Base-by-base conservation (phyloP, 129 eudicot species). In the Gnaphalium uliginosum region DNA sequence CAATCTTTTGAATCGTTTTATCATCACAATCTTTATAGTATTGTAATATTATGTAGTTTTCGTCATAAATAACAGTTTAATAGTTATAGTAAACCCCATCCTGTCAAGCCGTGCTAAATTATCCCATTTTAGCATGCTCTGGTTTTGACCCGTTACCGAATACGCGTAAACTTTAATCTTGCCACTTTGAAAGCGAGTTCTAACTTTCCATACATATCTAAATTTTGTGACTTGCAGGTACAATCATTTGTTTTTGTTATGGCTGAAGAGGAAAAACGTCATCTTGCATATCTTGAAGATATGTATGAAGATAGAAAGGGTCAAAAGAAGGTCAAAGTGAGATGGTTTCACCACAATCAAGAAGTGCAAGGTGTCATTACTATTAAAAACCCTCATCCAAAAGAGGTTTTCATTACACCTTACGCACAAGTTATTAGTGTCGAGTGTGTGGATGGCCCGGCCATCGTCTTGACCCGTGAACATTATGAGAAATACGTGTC, bases 361-460 rank as follows among this genome's bases (percentile, higher is more conserved):
- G 99, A 95, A 87, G 97, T 95, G 29, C 86, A 79, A 73, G 94
- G 83, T 46, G 86, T 79, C 53, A 81, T 91, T 27, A 81, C 95
- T 22, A 72, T 95, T 57, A 85, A 91, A 27, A 91, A 92, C 33
- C 78, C 92, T 70, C 94, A 95, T 68, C 94, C 97, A 14, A 89
- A 87, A 82, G 99, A 95, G 82, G 94, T 95, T 71, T 95, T 91
- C 83, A 89, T 95, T 23, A 95, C 99, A 22, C 97, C 99, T n/a
- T 82, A 89, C 39, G 91, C 90, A 53, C 99, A 95, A 65, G 99
- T 91, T 66, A 95, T 95, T 8, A 95, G 99, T 33, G 99, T 87
- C 4, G 99, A 95, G 57, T 95, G 99, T 80, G 92, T 95, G 13
- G 97, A 95, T 60, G 99, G 97, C 24, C 96, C 97, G 19, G 97